phyloP scores from a whole-genome alignment of 2,329 filamentous ascomycete species.

The Alternaria ethzedia region DNA sequence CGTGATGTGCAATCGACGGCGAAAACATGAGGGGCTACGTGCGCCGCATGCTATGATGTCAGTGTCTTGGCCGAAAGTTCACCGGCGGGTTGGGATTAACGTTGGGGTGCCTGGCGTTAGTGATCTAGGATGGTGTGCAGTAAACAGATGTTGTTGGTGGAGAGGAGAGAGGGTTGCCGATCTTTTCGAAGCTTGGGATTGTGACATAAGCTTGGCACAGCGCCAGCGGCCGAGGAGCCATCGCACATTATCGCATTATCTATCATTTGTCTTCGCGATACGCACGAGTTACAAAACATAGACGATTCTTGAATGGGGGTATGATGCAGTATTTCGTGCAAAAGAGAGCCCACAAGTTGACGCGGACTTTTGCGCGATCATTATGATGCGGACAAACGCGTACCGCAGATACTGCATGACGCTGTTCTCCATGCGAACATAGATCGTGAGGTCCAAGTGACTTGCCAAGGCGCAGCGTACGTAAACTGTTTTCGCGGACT shows the following conservation, averaged over 20 bases:
- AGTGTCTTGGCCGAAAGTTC: constrained; percentile 11
- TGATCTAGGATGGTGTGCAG: constrained; percentile 15
- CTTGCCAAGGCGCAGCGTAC: not conserved
- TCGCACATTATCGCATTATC: not conserved
- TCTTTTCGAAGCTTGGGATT: constrained; percentile 1
- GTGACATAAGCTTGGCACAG: constrained; percentile 11
- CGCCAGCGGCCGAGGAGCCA: not conserved
- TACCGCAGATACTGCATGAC: not conserved
- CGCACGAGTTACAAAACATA: not conserved
- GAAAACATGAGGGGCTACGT: constrained; percentile 16
- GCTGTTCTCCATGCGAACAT: not conserved
- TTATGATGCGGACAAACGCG: not conserved
- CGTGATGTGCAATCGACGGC: constrained; percentile 11
- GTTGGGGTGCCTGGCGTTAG: constrained; percentile 19
- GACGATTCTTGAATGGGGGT: not conserved
- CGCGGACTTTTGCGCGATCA: not conserved
- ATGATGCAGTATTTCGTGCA: not conserved
- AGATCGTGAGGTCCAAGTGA: not conserved
- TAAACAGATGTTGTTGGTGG: constrained; percentile 18
- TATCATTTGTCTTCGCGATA: not conserved
- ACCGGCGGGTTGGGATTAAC: constrained; percentile 2
- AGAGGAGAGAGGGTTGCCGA: constrained; percentile 11
- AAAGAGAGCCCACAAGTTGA: not conserved
- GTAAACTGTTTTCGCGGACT: not conserved
- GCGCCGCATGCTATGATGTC: constrained; percentile 19